phyloP scores from a whole-genome alignment of 2,329 filamentous ascomycete species.

The Phyllosticta citriasiana region DNA sequence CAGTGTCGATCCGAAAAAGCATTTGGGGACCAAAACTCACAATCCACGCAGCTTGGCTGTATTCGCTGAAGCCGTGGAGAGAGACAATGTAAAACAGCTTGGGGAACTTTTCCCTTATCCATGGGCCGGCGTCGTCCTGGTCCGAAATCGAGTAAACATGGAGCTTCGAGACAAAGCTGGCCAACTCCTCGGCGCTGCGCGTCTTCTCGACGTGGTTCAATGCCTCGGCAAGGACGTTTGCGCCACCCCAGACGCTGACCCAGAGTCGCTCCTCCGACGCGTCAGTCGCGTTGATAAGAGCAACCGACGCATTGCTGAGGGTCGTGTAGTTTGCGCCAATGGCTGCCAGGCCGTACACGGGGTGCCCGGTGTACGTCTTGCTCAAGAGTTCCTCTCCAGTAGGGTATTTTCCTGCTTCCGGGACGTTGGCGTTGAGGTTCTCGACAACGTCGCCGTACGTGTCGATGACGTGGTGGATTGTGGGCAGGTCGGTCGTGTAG shows the following conservation, averaged over 20 bases:
- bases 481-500: slow-evolving; percentile 12
- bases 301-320: slow-evolving; percentile 14
- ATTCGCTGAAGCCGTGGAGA: slow-evolving; percentile 41
- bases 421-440: slow-evolving; percentile 35
- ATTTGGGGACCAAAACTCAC: not conserved
- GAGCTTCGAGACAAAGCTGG: slow-evolving; percentile 32
- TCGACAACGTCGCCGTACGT: slow-evolving; percentile 23
- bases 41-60: slow-evolving; percentile 40
- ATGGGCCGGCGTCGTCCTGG: slow-evolving; percentile 42
- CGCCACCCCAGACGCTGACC: slow-evolving; percentile 43
- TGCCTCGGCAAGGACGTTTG: slow-evolving; percentile 42
- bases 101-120: slow-evolving; percentile 39
- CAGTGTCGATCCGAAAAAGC: not conserved
- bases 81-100: slow-evolving; percentile 41
- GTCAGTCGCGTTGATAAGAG: slow-evolving; percentile 17
- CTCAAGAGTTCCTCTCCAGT: slow-evolving; percentile 12
- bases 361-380: slow-evolving; percentile 22
- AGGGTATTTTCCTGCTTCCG: slow-evolving; percentile 15
- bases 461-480: slow-evolving; percentile 18
- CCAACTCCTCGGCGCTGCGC: slow-evolving; percentile 21
- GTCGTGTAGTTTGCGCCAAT: slow-evolving; percentile 14
- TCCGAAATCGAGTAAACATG: slow-evolving; percentile 46
- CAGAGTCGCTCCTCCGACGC: slow-evolving; percentile 34
- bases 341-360: slow-evolving; percentile 29
- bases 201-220: slow-evolving; percentile 29